Percentiles rank a stretch among this genome's conserved stretches.
These are phyloP conservation scores for Diaporthe vexans DNA, from an alignment of 2,329 filamentous ascomycete species.

Conservation along the genomic window DNA sequence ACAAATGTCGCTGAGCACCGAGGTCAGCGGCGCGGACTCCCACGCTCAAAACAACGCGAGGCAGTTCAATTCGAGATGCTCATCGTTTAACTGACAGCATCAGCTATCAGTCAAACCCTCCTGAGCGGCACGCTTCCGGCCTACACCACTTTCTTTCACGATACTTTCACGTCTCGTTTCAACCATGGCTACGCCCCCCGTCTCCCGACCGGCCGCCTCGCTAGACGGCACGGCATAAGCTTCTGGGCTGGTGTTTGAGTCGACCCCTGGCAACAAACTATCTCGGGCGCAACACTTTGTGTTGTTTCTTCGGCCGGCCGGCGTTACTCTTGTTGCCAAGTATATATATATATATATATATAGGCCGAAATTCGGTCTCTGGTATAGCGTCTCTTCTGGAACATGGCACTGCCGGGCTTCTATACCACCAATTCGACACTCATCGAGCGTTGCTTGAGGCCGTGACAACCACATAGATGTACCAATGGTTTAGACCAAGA, in stretches of 20 bases:
- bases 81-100: not conserved
- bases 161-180: constrained; percentile 22
- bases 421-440: not conserved
- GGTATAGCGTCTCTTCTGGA: not conserved
- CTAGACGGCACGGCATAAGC: not conserved
- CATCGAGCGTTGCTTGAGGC: not conserved
- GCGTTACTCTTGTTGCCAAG: not conserved
- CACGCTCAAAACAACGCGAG: not conserved
- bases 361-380: not conserved
- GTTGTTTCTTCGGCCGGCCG: not conserved
- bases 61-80: not conserved
- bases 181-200: not conserved
- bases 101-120: not conserved
- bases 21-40: not conserved
- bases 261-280: constrained; percentile 2
- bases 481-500: not conserved
- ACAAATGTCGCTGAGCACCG: not conserved
- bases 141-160: not conserved
- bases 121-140: not conserved
- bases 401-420: not conserved
- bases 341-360: not conserved
- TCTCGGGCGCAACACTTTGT: not conserved
- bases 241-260: constrained; percentile 13
- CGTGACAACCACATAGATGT: not conserved
- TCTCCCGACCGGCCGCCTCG: not conserved